Evolutionary conservation across 768 basidiomycete genomes (phyloP).

Genomic region (Pseudohyphozyma bogoriensis): DNA sequence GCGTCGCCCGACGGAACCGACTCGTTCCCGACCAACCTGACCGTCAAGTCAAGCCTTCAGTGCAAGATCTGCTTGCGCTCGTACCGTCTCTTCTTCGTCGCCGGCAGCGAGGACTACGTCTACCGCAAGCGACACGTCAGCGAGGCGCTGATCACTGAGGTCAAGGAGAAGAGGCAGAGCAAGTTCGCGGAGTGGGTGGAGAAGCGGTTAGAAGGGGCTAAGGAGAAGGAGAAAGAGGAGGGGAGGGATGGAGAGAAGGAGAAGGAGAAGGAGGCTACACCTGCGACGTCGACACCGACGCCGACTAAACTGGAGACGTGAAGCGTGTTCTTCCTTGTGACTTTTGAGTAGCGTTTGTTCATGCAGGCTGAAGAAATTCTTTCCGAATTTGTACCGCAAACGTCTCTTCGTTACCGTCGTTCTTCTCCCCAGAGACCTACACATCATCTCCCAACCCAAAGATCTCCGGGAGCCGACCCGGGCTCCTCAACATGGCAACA

Average conservation of each 20-base stretch:
- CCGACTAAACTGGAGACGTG: not conserved
- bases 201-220: not conserved
- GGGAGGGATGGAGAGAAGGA: no score
- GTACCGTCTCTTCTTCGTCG: slow-evolving; percentile 70
- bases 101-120: slow-evolving; percentile 42
- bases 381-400: no score
- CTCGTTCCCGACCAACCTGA: slow-evolving; percentile 31
- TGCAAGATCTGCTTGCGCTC: slow-evolving; percentile 65
- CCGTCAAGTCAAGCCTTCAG: slow-evolving; percentile 49
- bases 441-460: no score
- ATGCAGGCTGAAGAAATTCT: no score
- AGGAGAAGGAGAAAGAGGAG: not conserved
- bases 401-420: no score
- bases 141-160: not conserved
- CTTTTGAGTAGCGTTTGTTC: no score
- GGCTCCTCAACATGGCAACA: no score
- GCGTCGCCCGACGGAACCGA: not conserved
- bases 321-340: not conserved
- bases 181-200: slow-evolving; percentile 13
- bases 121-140: not conserved
- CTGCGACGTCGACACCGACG: not conserved
- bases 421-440: no score
- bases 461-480: no score
- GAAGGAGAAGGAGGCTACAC: no score
- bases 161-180: not conserved